These are phyloP conservation scores for Macadamia tetraphylla DNA, from an alignment of 164 flowering plant genomes.

Conservation along the genomic window DNA sequence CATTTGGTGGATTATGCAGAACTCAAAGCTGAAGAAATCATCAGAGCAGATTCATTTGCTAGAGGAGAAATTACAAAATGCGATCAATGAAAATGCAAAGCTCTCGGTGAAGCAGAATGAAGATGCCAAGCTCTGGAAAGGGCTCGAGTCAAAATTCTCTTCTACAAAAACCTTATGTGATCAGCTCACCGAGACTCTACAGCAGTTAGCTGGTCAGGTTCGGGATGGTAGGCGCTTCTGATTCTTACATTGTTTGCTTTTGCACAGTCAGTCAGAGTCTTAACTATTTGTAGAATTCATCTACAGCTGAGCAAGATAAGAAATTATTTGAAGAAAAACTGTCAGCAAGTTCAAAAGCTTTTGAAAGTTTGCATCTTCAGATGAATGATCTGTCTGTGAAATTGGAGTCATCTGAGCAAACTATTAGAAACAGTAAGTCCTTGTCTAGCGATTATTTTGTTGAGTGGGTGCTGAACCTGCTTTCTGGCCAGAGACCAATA, in stretches of 20 bases:
- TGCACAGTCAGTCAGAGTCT: neutral
- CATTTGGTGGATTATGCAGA: constrained; percentile 38
- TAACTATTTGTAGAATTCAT: constrained; percentile 8
- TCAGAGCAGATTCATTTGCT: constrained; percentile 53
- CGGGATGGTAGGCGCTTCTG: constrained; percentile 54
- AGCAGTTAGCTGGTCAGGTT: constrained; percentile 70
- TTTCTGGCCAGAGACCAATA: neutral
- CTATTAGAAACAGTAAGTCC: constrained; percentile 48
- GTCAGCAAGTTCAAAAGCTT: constrained; percentile 38
- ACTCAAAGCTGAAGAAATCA: constrained; percentile 71
- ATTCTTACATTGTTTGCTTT: neutral
- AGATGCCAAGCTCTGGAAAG: constrained; percentile 87
- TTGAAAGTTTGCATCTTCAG: constrained; percentile 58
- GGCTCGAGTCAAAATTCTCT: constrained; percentile 83
- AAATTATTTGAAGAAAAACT: constrained; percentile 57
- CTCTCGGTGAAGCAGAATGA: constrained; percentile 86
- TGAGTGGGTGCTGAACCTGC: neutral
- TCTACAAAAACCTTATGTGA: constrained; percentile 79
- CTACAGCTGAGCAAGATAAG: constrained; percentile 84
- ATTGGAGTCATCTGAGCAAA: constrained; percentile 55
- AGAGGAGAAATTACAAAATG: constrained; percentile 77
- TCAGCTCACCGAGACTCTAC: constrained; percentile 87
- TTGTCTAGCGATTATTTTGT: neutral
- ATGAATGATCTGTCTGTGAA: constrained; percentile 51
- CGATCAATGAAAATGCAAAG: constrained; percentile 82